These are phyloP conservation scores for Arbutus unedo DNA, from an alignment of 148 eudicot species.

Conservation along the genomic window DNA sequence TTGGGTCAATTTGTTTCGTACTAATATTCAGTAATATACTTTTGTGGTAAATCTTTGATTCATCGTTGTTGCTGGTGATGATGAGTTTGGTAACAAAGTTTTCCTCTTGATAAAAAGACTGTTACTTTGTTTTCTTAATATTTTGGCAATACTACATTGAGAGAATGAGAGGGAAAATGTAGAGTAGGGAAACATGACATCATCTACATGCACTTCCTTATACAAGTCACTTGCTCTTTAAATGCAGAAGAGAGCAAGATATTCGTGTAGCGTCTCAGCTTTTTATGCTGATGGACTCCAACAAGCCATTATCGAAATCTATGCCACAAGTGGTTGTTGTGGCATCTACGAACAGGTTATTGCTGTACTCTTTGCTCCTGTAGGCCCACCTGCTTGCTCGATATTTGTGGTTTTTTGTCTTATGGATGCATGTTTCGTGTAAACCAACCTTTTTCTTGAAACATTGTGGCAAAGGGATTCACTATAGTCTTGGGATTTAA, in stretches of 20 bases:
- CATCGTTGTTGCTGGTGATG: neutral
- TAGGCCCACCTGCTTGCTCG: neutral
- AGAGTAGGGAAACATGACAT: neutral
- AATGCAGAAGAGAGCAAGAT: conserved; percentile 87
- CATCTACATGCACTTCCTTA: neutral
- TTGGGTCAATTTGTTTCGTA: neutral
- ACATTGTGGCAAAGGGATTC: neutral
- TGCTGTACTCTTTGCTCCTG: neutral
- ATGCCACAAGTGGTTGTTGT: conserved; percentile 73
- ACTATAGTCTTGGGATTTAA: neutral
- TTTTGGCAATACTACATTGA: neutral
- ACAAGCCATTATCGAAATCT: conserved; percentile 42
- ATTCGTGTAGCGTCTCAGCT: conserved; percentile 80
- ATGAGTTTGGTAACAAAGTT: neutral
- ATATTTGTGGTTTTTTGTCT: neutral
- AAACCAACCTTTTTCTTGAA: neutral
- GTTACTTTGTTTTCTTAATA: conserved; percentile 1
- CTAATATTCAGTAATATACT: neutral
- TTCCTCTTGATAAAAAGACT: neutral
- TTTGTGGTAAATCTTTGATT: neutral
- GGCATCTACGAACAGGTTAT: conserved; percentile 94
- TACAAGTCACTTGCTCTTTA: neutral
- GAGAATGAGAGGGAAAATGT: neutral
- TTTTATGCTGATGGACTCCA: conserved; percentile 79
- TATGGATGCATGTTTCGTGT: neutral